These are phyloP conservation scores for Leishmania guyanensis DNA, from an alignment of 208 protist species.

Conservation along the genomic window DNA sequence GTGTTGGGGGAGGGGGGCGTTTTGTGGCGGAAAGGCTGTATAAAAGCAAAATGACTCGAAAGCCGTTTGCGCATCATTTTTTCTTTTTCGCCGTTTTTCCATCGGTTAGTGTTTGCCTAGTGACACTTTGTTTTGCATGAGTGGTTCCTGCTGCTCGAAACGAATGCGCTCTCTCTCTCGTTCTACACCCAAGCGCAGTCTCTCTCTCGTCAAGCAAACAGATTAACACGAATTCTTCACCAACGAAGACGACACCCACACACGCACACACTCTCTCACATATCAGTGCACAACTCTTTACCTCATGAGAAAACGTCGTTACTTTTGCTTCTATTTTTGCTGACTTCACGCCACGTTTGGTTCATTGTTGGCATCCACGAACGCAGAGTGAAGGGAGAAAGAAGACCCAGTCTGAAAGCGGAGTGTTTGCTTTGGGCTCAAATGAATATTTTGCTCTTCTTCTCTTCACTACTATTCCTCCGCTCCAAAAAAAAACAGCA, in stretches of 20 bases:
- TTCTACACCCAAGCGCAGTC: neutral
- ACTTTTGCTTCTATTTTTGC: neutral
- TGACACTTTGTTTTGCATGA: conserved; percentile 4
- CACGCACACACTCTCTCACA: neutral
- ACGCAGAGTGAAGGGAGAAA: neutral
- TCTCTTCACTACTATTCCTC: neutral
- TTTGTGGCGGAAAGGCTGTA: neutral
- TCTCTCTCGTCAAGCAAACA: neutral
- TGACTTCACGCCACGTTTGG: neutral
- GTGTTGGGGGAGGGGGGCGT: neutral
- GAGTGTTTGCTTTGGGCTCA: neutral
- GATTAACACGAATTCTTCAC: neutral
- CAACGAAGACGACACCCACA: neutral
- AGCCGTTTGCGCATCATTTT: neutral
- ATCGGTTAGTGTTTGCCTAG: conserved; percentile 10
- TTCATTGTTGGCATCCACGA: neutral
- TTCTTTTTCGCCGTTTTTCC: conserved; percentile 11
- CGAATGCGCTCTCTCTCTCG: neutral
- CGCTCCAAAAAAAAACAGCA: neutral
- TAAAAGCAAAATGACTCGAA: neutral
- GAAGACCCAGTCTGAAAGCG: neutral
- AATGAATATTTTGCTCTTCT: neutral
- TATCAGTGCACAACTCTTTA: neutral
- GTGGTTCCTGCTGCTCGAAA: conserved; percentile 4
- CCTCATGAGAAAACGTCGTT: neutral